Percentiles rank a stretch among this genome's conserved stretches.
These are phyloP conservation scores for Cyberlindnera mycetangii DNA, from an alignment of 805 yeast genomes.

Conservation along the genomic window DNA sequence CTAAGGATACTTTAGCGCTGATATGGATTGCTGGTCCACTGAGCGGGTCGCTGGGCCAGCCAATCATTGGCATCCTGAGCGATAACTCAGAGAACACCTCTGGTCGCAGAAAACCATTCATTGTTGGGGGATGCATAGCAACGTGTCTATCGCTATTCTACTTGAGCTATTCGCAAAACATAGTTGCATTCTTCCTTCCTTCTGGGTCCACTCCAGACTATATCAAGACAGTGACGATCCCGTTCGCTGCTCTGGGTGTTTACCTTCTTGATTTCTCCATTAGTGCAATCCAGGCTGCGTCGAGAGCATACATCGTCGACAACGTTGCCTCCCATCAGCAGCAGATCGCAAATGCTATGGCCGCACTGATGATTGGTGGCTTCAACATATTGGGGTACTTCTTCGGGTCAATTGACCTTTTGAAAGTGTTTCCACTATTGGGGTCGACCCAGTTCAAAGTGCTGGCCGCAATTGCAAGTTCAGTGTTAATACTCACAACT, in stretches of 20 bases:
- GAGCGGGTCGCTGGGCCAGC: slow-evolving; percentile 63
- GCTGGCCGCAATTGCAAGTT: slow-evolving; percentile 40
- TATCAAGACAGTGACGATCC: slow-evolving; percentile 36
- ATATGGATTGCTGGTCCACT: slow-evolving; percentile 70
- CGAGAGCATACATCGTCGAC: slow-evolving; percentile 61
- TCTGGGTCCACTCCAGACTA: slow-evolving; percentile 19
- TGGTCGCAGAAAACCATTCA: slow-evolving; percentile 58
- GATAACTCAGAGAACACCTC: slow-evolving; percentile 43
- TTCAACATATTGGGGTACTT: slow-evolving; percentile 58
- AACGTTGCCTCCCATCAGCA: slow-evolving; percentile 57
- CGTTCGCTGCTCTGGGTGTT: slow-evolving; percentile 52
- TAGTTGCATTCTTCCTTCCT: slow-evolving; percentile 34
- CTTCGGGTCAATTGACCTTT: slow-evolving; percentile 47
- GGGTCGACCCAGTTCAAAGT: slow-evolving; percentile 52
- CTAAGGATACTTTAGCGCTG: slow-evolving; percentile 51
- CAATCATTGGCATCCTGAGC: slow-evolving; percentile 56
- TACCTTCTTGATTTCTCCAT: slow-evolving; percentile 56
- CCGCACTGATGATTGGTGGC: slow-evolving; percentile 58
- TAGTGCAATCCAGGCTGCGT: slow-evolving; percentile 55
- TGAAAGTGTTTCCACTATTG: slow-evolving; percentile 34
- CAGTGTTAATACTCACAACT: slow-evolving; percentile 40
- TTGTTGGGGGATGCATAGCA: slow-evolving; percentile 50
- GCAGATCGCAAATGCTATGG: slow-evolving; percentile 62
- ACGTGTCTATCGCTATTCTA: slow-evolving; percentile 44
- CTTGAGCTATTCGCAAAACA: slow-evolving; percentile 43